Conservation (phyloP, 2,329 filamentous ascomycete species). For the Lecanicillium sp. region DNA sequence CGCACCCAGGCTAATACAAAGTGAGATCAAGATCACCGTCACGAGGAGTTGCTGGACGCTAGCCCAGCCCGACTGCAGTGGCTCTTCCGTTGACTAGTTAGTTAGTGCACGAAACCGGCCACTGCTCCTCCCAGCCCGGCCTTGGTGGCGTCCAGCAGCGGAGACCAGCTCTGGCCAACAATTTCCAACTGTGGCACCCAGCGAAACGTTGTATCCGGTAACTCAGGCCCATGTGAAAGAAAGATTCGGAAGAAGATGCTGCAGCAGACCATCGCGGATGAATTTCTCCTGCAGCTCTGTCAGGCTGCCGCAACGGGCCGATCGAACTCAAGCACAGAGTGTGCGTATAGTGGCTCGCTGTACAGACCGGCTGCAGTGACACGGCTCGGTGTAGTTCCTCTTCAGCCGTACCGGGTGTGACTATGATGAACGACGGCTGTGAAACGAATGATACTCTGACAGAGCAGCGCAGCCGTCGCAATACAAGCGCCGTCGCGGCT, state of each 20-base stretch:
- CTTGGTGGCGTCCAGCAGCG: neutral
- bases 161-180: neutral
- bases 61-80: neutral
- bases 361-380: neutral
- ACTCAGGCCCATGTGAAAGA: neutral
- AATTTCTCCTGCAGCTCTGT: neutral
- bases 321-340: neutral
- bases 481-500: slow-evolving; percentile 1
- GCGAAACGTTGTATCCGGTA: slow-evolving; percentile 3
- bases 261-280: neutral
- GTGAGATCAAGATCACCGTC: slow-evolving; percentile 12
- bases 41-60: slow-evolving; percentile 5
- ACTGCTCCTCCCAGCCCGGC: neutral
- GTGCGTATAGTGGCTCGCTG: neutral
- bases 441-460: slow-evolving; percentile 1
- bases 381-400: neutral
- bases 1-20: slow-evolving; percentile 5
- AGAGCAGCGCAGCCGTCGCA: neutral
- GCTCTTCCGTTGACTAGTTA: neutral
- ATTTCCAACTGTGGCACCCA: neutral
- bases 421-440: neutral
- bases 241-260: neutral
- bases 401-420: neutral
- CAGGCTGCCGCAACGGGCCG: no score
- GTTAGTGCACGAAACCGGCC: neutral